Conservation (phyloP, 106 monocot species). For the Amphibolis antarctica region DNA sequence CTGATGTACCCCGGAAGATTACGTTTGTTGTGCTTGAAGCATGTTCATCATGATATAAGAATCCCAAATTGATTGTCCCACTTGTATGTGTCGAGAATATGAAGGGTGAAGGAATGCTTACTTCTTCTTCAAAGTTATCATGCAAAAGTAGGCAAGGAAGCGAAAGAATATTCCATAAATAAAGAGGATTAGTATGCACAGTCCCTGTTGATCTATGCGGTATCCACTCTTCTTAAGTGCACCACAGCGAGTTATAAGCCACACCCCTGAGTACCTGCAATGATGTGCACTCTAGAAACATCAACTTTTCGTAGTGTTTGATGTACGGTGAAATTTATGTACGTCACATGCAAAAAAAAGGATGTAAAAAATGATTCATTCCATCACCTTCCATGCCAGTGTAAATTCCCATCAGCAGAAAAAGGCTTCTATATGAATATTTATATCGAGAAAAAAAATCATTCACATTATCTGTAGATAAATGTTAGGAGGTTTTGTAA, state of each 20-base stretch:
- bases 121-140: conserved; percentile 33
- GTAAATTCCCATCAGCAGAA: too few relatives aligned
- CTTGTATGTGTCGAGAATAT: neutral
- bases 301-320: too few relatives aligned
- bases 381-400: too few relatives aligned
- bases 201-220: conserved; percentile 37
- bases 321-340: too few relatives aligned
- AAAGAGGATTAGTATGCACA: conserved; percentile 56
- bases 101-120: neutral
- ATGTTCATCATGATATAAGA: neutral
- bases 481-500: too few relatives aligned
- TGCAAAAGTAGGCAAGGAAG: conserved; percentile 62
- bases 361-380: too few relatives aligned
- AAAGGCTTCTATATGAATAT: too few relatives aligned
- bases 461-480: too few relatives aligned
- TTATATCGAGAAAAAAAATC: too few relatives aligned
- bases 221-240: conserved; percentile 39
- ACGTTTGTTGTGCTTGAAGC: neutral
- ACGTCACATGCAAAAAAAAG: too few relatives aligned
- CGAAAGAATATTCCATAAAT: conserved; percentile 63
- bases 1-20: neutral
- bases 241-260: conserved; percentile 79
- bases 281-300: too few relatives aligned
- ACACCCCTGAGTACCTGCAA: conserved; percentile 82
- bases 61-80: too few relatives aligned